Evolutionary conservation across 2,329 filamentous ascomycete genomes (phyloP).

Genomic region (Xylaria sp.): DNA sequence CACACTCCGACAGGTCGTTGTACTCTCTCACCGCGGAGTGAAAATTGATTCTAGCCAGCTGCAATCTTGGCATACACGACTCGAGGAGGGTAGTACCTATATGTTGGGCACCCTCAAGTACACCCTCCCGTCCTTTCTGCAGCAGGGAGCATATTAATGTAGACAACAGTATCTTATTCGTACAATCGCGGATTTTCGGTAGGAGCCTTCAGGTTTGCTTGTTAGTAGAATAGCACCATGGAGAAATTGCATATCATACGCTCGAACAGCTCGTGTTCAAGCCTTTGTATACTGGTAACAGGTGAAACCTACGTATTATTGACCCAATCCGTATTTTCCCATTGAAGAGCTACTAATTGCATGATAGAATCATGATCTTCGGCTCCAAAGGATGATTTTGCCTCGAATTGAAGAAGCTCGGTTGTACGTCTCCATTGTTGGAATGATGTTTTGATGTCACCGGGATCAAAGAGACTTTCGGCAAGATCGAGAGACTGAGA

Average conservation of each 20-base stretch:
- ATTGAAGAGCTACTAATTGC: neutral
- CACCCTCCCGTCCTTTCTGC: conserved; percentile 8
- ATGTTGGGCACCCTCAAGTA: conserved; percentile 4
- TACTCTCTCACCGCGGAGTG: neutral
- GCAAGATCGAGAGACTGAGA: conserved; percentile 6
- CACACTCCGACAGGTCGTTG: neutral
- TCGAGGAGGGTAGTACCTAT: conserved; percentile 8
- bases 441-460: conserved; percentile 10
- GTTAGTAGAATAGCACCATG: neutral
- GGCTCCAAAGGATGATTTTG: neutral
- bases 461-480: neutral
- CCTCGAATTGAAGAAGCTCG: neutral
- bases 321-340: conserved; percentile 8
- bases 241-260: neutral
- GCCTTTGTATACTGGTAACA: neutral
- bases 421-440: conserved; percentile 9
- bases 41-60: conserved; percentile 7
- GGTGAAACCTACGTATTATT: conserved; percentile 4
- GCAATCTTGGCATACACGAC: neutral
- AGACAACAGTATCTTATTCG: conserved; percentile 8
- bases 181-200: conserved; percentile 10
- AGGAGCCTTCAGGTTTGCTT: conserved; percentile 1
- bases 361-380: conserved; percentile 16
- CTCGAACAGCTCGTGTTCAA: neutral
- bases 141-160: conserved; percentile 19